Evolutionary conservation across 106 monocot species (phyloP), one percentile per base, ranked within the genome.

Genomic region (Chionographis japonica): DNA sequence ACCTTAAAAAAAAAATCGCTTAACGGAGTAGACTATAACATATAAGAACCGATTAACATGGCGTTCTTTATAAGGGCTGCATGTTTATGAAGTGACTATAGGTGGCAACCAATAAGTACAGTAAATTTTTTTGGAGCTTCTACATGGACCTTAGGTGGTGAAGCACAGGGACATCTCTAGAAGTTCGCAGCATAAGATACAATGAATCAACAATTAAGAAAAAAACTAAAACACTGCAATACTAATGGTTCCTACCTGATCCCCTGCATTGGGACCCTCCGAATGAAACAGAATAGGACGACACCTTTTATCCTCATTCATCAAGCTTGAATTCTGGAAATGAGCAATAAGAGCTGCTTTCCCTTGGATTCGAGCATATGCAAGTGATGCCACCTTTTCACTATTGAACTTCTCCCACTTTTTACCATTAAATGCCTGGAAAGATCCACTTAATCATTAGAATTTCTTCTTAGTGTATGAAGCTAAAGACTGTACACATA

Each of bases 401-500:
- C 90, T 90, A 50, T 90, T 86, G 75, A 90, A 90, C 66, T 86
- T 90, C 75, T 86, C 90, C 90, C 90, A 90, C 65, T 86, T 90
- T 60, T 90, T 90, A 56, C 90, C 90, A 67, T 87, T 87, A 64
- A 91, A 87, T 68, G 84, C 74, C 90, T 91, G 75, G 42, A 75
- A 46, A 66, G 19, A 56, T 64, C 19, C 27, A 63, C 51, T 17
- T 64, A 18, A 16, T 15, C n/a, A 20, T 16, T 62, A 54, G 14
- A 37, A 46, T n/a, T 14, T 14, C 13, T n/a, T 12, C 6, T 40
- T 40, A 6, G n/a, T 27, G 15, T 52, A 50, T 17, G 12, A 19
- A 63, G 15, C 3, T 52, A 42, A 5, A 6, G 46, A 46, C 27
- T 46, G 46, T 2, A 10, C 46, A 6, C 46, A 5, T 46, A 10